phyloP scores from a whole-genome alignment of 805 yeast genomes.

The Kurtzmaniella cleridarum region DNA sequence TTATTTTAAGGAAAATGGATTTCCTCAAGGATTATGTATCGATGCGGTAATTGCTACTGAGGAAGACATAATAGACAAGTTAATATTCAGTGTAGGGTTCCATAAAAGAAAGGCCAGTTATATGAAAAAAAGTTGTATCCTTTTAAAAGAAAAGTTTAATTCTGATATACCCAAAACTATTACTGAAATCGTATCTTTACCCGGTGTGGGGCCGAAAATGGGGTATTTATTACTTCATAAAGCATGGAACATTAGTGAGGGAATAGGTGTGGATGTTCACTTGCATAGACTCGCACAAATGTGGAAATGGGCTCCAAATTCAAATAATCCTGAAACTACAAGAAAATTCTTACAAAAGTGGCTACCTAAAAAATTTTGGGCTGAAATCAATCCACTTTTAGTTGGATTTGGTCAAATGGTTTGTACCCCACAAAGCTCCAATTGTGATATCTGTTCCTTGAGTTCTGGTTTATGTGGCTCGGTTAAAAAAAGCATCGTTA shows the following conservation, averaged over 20 bases:
- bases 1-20: conserved; percentile 29
- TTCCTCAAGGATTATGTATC: conserved; percentile 48
- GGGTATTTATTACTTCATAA: conserved; percentile 74
- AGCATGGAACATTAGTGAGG: conserved; percentile 73
- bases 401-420: conserved; percentile 94
- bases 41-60: conserved; percentile 47
- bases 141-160: conserved; percentile 43
- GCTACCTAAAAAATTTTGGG: conserved; percentile 74
- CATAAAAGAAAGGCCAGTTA: conserved; percentile 74
- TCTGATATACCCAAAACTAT: conserved; percentile 73
- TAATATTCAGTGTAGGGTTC: conserved; percentile 82
- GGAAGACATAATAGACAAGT: conserved; percentile 53
- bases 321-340: conserved; percentile 70
- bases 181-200: conserved; percentile 59
- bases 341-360: conserved; percentile 63
- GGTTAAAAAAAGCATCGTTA: conserved; percentile 43
- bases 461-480: conserved; percentile 52
- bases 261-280: conserved; percentile 95
- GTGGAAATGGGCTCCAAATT: conserved; percentile 69
- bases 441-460: conserved; percentile 68
- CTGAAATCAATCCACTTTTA: conserved; percentile 74
- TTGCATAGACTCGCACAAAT: conserved; percentile 72
- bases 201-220: conserved; percentile 97
- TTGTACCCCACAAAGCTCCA: conserved; percentile 63
- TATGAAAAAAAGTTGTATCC: conserved; percentile 55